These are phyloP conservation scores for Lepiota brunneoincarnata DNA, from an alignment of 768 basidiomycete species.

Conservation along the genomic window DNA sequence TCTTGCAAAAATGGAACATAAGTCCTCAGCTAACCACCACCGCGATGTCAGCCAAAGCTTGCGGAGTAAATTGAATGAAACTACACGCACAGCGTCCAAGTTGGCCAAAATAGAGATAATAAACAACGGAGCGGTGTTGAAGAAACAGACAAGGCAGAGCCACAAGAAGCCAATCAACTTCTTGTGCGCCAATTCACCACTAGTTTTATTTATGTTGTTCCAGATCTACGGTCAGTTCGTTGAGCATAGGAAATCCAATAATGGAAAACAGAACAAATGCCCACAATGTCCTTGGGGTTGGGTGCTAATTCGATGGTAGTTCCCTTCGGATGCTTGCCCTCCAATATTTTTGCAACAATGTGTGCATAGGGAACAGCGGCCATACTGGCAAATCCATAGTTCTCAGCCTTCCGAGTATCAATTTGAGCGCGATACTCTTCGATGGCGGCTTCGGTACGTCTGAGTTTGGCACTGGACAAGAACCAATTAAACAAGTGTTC, in stretches of 20 bases:
- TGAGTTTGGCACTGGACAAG: constrained; percentile 42
- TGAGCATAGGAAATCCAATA: constrained; percentile 4
- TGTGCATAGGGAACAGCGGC: constrained; percentile 88
- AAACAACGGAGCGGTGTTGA: constrained; percentile 92
- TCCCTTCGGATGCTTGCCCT: constrained; percentile 69
- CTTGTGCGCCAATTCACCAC: constrained; percentile 64
- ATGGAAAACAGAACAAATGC: constrained; percentile 21
- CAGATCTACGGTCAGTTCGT: constrained; percentile 62
- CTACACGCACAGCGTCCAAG: constrained; percentile 65
- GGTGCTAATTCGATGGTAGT: constrained; percentile 74
- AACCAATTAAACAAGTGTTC: constrained; percentile 3
- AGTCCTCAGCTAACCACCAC: constrained; percentile 43
- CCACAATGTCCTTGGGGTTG: constrained; percentile 85
- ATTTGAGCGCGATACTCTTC: constrained; percentile 72
- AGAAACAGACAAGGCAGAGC: constrained; percentile 79
- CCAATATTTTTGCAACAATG: constrained; percentile 71
- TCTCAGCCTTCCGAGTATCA: constrained; percentile 76
- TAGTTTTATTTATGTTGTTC: constrained; percentile 80
- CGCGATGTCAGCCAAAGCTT: constrained; percentile 6
- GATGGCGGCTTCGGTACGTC: constrained; percentile 71
- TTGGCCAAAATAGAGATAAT: constrained; percentile 92
- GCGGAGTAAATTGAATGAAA: neutral
- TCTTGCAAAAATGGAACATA: constrained; percentile 74
- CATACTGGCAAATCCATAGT: constrained; percentile 91
- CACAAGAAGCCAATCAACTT: constrained; percentile 74